Base-by-base conservation (phyloP, 805 yeast species). In the Wickerhamiella musiphila region DNA sequence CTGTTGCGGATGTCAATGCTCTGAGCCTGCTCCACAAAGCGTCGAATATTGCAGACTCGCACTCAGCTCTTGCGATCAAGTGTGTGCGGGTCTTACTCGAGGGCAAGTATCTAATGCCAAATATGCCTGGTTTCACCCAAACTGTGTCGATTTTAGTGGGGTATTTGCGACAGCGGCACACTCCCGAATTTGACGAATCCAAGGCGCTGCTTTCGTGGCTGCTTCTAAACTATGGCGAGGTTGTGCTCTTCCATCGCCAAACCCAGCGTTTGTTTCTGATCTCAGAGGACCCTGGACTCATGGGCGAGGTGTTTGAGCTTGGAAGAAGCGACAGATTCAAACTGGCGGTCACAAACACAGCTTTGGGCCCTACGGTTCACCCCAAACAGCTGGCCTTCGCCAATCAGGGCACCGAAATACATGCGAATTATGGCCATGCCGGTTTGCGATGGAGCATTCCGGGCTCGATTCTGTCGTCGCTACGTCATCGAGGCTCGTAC, bases 201-300 rank as follows among this genome's bases (percentile, higher is more conserved):
- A 29, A 33, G 9, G 32, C 27, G 11, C 9, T 33, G 3, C n/a
- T 36, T 7, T 27, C 32, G 6, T 16, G 21, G 4, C 18, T 33
- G 3, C 29, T 29, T 4, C n/a, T n/a, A 11, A 16, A 9, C 11
- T 33, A 29, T 22, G 26, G 30, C 3, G 11, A 21, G 2, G 21
- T 18, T 4, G 26, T 31, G n/a, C 10, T 33, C 1, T 36, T 36
- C 24, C 26, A 33, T 25, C 31, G 31, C 23, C 19, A 23, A 15
- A 32, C 29, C 9, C 39, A 36, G 24, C 13, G 33, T 5, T 11
- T 36, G 7, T 23, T 33, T 8, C 29, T 33, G 4, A 17, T 26
- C 6, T 29, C 23, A 3, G 25, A 7, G 14, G 13, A 8, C 13
- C 18, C 11, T n/a, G 7, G 8, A 4, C 24, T 27, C 10, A 19